Percentiles rank a stretch among this genome's conserved stretches.
Conservation (phyloP, 1,139 yeast species). For the Taphrina communis region DNA sequence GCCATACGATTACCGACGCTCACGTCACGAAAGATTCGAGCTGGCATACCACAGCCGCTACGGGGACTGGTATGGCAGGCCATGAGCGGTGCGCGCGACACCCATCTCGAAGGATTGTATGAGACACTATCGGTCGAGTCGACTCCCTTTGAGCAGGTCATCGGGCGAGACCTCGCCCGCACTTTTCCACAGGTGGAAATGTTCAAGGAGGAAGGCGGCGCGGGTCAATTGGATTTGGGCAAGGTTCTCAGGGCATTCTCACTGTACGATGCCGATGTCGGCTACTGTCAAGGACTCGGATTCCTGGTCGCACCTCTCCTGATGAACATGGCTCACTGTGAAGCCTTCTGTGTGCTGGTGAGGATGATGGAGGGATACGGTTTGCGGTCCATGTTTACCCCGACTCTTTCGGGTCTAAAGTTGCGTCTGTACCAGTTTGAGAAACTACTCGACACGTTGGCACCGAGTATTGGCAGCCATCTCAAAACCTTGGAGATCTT, state of each 20-base stretch:
- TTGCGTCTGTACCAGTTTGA: slow-evolving; percentile 64
- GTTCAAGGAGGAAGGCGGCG: slow-evolving; percentile 59
- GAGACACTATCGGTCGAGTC: slow-evolving; percentile 55
- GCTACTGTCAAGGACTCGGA: slow-evolving; percentile 70
- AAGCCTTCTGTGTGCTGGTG: slow-evolving; percentile 63
- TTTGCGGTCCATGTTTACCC: slow-evolving; percentile 63
- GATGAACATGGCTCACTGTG: slow-evolving; percentile 59
- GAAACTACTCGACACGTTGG: slow-evolving; percentile 55
- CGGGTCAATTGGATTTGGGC: slow-evolving; percentile 58
- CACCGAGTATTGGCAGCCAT: slow-evolving; percentile 58
- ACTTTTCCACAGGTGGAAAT: slow-evolving; percentile 66
- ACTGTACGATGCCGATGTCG: slow-evolving; percentile 70
- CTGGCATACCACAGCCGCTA: slow-evolving; percentile 54
- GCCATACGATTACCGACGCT: slow-evolving; percentile 50
- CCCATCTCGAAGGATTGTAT: slow-evolving; percentile 53
- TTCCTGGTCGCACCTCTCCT: slow-evolving; percentile 69
- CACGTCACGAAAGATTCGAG: slow-evolving; percentile 49
- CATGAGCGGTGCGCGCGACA: slow-evolving; percentile 51
- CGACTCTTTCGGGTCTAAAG: slow-evolving; percentile 64
- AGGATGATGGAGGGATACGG: slow-evolving; percentile 69
- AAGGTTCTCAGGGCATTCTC: slow-evolving; percentile 69
- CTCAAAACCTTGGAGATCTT: slow-evolving; percentile 52
- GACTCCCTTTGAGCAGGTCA: slow-evolving; percentile 60
- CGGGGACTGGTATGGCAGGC: slow-evolving; percentile 54
- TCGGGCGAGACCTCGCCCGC: slow-evolving; percentile 65